Evolutionary conservation across 768 basidiomycete genomes (phyloP), one percentile per base, ranked within the genome.

Genomic region (Tephrocybe sp.): DNA sequence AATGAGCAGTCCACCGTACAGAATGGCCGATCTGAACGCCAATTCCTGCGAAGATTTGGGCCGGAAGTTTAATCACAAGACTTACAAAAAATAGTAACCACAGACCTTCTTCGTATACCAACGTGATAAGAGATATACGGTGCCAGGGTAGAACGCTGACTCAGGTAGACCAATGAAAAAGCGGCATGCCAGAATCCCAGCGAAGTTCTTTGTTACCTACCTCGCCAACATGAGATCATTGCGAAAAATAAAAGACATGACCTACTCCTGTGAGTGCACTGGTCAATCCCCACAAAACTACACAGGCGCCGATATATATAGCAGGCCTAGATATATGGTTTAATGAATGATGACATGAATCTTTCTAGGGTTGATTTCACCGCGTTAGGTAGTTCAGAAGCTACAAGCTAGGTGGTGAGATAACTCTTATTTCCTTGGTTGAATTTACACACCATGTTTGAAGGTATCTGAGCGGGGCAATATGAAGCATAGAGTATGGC

Each of bases 111-210:
- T 77, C 1, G 79, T 80, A 51, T 82, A 80, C 79, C 78, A 81
- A 19, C 77, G 68, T n/a, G 77, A 78, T 2, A 80, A 66, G 10
- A 75, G 63, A 51, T 70, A 74, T 7, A 72, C 60, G 5, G 74
- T 67, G 4, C 84, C 84, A 8, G 85, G 84, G 64, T 83, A 85
- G 56, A 86, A 85, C 1, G 82, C 82, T 10, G 83, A 77, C 59
- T 85, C 85, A 0, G 84, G 82, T 8, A 87, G 54, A 4, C 85
- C 84, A 34, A 85, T 77, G 60, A 82, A 83, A 12, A 86, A 58
- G 14, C 85, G 75, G 53, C 80, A 83, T 11, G 72, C 68, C 14
- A 84, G 51, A 17, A 85, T 78, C 0, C 82, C 83, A 13, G 70
- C 60, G 54, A 78, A 83, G 60, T 75, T 76, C 43, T 70, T 71